Evolutionary conservation across 441 rosid genomes (phyloP).

Genomic region (Syzygium syzygioides): DNA sequence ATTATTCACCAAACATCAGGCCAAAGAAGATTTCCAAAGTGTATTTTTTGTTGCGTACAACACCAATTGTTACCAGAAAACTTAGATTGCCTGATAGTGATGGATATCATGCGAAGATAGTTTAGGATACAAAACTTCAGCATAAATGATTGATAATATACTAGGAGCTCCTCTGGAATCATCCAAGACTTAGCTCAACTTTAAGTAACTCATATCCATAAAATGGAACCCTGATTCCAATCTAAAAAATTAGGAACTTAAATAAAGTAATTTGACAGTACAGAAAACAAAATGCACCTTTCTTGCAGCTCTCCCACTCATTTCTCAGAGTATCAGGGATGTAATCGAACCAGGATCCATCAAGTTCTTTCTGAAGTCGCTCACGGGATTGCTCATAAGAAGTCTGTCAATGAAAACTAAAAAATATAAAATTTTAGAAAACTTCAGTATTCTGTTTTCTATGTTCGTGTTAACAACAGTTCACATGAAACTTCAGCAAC

Average conservation of each 20-base stretch:
- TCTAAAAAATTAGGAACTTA: background rate
- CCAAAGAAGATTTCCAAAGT: background rate
- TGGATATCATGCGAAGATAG: background rate
- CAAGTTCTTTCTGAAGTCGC: slow-evolving; percentile 43
- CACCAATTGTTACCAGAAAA: background rate
- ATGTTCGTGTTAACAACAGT: background rate
- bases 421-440: slow-evolving; percentile 62
- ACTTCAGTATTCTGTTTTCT: slow-evolving; percentile 6
- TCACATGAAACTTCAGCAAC: background rate
- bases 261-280: background rate
- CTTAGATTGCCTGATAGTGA: background rate
- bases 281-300: slow-evolving; percentile 27
- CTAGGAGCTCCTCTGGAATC: background rate
- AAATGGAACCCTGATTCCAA: background rate
- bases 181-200: background rate
- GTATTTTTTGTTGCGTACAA: background rate
- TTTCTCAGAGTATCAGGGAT: slow-evolving; percentile 41
- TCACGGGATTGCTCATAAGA: slow-evolving; percentile 36
- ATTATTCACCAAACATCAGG: background rate
- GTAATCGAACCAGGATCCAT: slow-evolving; percentile 63
- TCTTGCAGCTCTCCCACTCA: slow-evolving; percentile 54
- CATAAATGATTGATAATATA: background rate
- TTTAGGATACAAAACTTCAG: background rate
- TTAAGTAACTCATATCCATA: background rate
- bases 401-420: slow-evolving; percentile 62